A percentile compares a stretch with the other conserved stretches of the same genome.
These are phyloP conservation scores for Solanum corneliomulleri DNA, from an alignment of 257 asterid species.

Conservation along the genomic window DNA sequence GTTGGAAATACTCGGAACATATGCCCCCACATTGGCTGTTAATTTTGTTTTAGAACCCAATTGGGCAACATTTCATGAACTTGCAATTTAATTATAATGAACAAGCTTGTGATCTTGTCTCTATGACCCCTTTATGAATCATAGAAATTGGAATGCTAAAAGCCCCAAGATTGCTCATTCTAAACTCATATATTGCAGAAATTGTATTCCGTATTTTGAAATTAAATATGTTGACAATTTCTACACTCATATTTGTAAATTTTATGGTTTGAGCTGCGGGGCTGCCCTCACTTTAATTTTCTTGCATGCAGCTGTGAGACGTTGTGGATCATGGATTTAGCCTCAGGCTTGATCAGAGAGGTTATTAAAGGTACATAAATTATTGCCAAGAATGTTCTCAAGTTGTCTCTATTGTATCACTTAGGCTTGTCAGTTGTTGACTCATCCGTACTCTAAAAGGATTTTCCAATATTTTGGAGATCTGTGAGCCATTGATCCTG, in stretches of 20 bases:
- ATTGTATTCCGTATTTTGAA: neutral
- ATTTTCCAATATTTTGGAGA: slow-evolving; percentile 68
- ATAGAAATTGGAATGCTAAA: neutral
- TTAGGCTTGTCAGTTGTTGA: slow-evolving; percentile 3
- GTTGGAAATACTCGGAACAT: neutral
- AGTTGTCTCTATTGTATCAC: neutral
- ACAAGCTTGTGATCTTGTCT: neutral
- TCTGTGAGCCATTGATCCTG: slow-evolving; percentile 54
- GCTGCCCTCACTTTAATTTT: neutral
- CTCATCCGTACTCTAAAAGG: slow-evolving; percentile 42
- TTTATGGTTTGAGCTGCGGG: neutral
- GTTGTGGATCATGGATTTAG: slow-evolving; percentile 68
- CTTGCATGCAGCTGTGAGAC: slow-evolving; percentile 54
- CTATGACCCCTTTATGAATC: neutral
- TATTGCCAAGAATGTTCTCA: neutral
- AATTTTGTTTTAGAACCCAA: neutral
- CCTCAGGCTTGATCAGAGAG: slow-evolving; percentile 52
- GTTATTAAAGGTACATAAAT: slow-evolving; percentile 52
- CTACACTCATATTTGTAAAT: neutral
- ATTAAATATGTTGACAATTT: neutral
- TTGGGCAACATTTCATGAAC: neutral
- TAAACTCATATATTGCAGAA: neutral
- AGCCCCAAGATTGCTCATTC: neutral
- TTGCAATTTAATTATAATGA: neutral
- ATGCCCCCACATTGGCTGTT: neutral